phyloP scores from a whole-genome alignment of 257 asterid species.

The Nicotiana attenuata region DNA sequence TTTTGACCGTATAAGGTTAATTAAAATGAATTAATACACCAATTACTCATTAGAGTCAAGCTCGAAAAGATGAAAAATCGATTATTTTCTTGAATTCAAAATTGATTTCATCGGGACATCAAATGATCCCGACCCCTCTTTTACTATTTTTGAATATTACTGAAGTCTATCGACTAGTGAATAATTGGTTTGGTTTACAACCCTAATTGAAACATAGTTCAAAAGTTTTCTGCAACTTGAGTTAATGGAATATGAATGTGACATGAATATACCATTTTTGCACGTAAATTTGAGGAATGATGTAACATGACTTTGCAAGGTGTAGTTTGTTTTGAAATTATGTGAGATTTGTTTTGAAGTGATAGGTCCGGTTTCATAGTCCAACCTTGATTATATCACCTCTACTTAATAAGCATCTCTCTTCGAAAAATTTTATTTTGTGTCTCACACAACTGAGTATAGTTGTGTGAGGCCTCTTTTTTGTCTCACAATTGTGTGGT shows the following conservation, averaged over 20 bases:
- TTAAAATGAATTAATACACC: not conserved
- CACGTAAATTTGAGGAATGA: not conserved
- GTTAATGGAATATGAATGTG: not conserved
- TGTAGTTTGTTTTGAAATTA: not conserved
- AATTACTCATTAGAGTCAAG: not conserved
- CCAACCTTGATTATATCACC: not conserved
- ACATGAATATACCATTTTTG: not conserved
- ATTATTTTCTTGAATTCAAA: not conserved
- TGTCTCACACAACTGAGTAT: too few species aligned
- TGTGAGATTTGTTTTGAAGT: not conserved
- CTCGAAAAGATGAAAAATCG: not conserved
- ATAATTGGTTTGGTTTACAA: not conserved
- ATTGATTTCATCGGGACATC: not conserved
- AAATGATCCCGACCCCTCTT: not conserved
- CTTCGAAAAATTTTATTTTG: too few species aligned
- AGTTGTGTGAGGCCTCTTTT: too few species aligned
- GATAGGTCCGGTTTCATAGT: not conserved
- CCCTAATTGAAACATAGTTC: not conserved
- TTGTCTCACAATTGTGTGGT: too few species aligned
- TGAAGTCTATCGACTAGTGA: not conserved
- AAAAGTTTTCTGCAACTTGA: not conserved
- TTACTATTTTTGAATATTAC: not conserved
- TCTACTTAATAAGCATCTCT: not conserved
- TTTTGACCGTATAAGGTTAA: too few species aligned
- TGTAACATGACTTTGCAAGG: not conserved